phyloP scores from a whole-genome alignment of 495 filamentous ascomycete genomes.

The Evernia prunastri region DNA sequence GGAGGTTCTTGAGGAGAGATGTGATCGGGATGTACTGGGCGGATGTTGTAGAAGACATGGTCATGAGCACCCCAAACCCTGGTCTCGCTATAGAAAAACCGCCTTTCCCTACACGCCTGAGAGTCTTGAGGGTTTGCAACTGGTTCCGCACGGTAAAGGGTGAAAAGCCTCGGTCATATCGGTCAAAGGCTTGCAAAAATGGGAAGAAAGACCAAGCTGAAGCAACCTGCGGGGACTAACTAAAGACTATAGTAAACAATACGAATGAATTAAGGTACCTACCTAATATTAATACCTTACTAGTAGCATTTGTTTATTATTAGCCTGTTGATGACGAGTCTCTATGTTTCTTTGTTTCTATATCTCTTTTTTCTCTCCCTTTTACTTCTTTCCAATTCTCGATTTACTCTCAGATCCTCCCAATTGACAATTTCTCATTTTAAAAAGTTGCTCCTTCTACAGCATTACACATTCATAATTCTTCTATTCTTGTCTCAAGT shows the following conservation, averaged over 20 bases:
- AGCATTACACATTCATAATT: not conserved
- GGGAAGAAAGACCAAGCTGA: too few relatives aligned
- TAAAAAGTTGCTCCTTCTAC: too few relatives aligned
- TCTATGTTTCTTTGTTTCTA: too few relatives aligned
- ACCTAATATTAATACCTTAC: not conserved
- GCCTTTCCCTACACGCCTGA: not conserved
- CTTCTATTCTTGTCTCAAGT: too few relatives aligned
- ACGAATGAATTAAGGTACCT: not conserved
- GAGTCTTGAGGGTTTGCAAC: not conserved
- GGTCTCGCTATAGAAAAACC: not conserved
- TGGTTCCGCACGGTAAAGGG: too few relatives aligned
- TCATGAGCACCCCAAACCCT: not conserved
- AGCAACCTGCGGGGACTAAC: too few relatives aligned
- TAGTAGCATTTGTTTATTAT: too few relatives aligned
- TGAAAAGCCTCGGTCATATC: too few relatives aligned
- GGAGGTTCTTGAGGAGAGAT: constrained; percentile 70
- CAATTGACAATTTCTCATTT: too few relatives aligned
- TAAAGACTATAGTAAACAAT: too few relatives aligned
- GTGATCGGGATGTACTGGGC: constrained; percentile 58
- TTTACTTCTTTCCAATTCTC: not conserved
- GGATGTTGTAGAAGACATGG: not conserved
- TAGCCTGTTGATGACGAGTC: not conserved
- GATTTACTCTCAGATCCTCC: too few relatives aligned
- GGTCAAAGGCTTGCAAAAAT: too few relatives aligned
- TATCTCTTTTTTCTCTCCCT: not conserved